Conservation (phyloP, 1,139 yeast genomes). For the Yamadazyma friedrichii region DNA sequence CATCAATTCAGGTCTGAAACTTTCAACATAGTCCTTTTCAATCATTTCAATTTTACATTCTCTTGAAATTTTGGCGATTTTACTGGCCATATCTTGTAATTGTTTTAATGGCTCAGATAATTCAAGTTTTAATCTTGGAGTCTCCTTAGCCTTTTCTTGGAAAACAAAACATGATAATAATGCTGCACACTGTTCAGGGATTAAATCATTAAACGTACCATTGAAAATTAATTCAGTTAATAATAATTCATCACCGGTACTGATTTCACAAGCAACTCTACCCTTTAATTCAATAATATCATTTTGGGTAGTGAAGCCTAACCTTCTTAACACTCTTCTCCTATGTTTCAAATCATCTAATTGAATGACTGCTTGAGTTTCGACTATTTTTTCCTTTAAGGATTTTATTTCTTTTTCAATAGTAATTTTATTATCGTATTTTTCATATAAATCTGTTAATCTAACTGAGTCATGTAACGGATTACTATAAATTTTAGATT, state of each 20-base stretch:
- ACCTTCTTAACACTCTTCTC: constrained; percentile 79
- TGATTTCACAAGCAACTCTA: constrained; percentile 91
- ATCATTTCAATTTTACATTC: constrained; percentile 87
- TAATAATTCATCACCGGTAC: constrained; percentile 89
- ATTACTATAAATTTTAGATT: constrained; percentile 66
- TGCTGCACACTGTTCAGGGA: constrained; percentile 90
- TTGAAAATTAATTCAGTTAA: constrained; percentile 90
- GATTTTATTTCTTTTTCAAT: constrained; percentile 60
- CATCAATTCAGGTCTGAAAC: constrained; percentile 91
- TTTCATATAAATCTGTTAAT: constrained; percentile 58
- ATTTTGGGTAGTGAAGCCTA: constrained; percentile 77
- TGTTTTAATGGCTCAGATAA: constrained; percentile 85
- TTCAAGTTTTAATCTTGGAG: constrained; percentile 82
- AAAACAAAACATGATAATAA: constrained; percentile 91
- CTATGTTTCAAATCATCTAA: constrained; percentile 91
- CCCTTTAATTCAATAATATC: constrained; percentile 95
- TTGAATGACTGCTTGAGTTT: constrained; percentile 90
- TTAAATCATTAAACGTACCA: constrained; percentile 87
- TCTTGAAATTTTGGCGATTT: constrained; percentile 82
- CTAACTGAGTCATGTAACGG: constrained; percentile 69
- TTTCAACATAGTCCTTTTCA: constrained; percentile 89
- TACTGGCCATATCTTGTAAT: constrained; percentile 85
- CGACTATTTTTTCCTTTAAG: constrained; percentile 63
- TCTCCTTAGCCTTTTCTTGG: constrained; percentile 91
- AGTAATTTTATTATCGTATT: constrained; percentile 64